Conservation (phyloP, 176 grass and related monocot genomes). For the Olyra latifolia region DNA sequence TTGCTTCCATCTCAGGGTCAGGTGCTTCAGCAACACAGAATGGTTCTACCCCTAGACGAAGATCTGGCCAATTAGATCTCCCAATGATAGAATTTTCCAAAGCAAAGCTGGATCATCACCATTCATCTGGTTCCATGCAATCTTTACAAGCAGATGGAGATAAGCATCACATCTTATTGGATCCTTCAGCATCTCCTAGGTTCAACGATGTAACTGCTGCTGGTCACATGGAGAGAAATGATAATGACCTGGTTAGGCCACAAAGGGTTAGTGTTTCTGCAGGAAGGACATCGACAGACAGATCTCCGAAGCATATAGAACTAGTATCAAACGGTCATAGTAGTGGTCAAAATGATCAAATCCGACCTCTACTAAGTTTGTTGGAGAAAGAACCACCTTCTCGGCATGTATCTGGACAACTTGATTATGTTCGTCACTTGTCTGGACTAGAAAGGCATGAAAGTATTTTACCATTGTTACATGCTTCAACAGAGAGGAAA, state of each 20-base stretch:
- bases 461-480: conserved; percentile 93
- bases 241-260: conserved; percentile 58
- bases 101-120: conserved; percentile 54
- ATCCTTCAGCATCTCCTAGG: conserved; percentile 59
- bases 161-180: conserved; percentile 51
- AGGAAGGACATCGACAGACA: conserved; percentile 81
- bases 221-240: conserved; percentile 59
- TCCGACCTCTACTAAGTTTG: conserved; percentile 87
- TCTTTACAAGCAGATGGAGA: conserved; percentile 62
- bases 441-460: conserved; percentile 96
- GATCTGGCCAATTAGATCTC: conserved; percentile 71
- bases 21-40: conserved; percentile 74
- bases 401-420: conserved; percentile 93
- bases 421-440: conserved; percentile 79
- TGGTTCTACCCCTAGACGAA: conserved; percentile 66
- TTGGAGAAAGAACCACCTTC: conserved; percentile 96
- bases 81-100: conserved; percentile 54
- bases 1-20: conserved; percentile 70
- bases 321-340: conserved; percentile 61
- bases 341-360: conserved; percentile 66
- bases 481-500: conserved; percentile 84
- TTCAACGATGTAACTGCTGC: conserved; percentile 49
- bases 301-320: conserved; percentile 81
- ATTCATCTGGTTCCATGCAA: conserved; percentile 57
- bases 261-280: conserved; percentile 61